Evolutionary conservation across 257 asterid genomes (phyloP), one percentile per base, ranked within the genome.

Genomic region (Knoxia roxburghii): DNA sequence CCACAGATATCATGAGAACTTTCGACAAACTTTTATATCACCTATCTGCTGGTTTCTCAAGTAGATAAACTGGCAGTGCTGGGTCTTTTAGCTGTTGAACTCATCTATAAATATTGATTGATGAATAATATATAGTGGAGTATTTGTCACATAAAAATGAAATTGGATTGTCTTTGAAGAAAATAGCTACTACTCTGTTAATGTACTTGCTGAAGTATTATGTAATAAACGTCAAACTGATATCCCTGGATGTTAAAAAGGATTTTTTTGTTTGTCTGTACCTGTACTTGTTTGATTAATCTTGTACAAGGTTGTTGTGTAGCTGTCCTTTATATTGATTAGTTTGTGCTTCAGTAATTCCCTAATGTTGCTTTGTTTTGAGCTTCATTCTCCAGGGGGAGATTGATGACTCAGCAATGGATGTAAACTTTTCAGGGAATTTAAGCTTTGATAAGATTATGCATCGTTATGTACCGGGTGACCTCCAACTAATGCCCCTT

Each of bases 401-500:
- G 82, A 86, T 81, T 74, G 97, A 94, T 71, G 99, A 94, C 61
- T 75, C 95, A 9, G 97, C 99, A 51, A 88, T 90, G 92, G 99
- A 94, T 81, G 86, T 94, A 64, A 94, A 94, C 80, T 91, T 94
- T 80, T 94, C 99, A 52, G 99, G 99, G 79, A 94, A 83, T 81
- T 75, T 94, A 53, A 81, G 85, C 77, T 88, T 94, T 68, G 97
- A 94, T 72, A 87, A 84, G 74, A 88, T 90, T 60, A 73, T 94
- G 85, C 92, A 89, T 73, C 96, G 99, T 58, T 94, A 94, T 76
- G 49, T 87, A 70, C 89, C 95, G 77, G 93, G 89, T 68, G 85
- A 81, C 72, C 87, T 85, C 81, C 89, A 90, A 69, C 71, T 83
- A 37, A 77, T 85, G 87, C 96, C 97, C 43, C 85, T 88, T 72